Evolutionary conservation across 768 basidiomycete species (phyloP).

Genomic region (Podaxis sp.): DNA sequence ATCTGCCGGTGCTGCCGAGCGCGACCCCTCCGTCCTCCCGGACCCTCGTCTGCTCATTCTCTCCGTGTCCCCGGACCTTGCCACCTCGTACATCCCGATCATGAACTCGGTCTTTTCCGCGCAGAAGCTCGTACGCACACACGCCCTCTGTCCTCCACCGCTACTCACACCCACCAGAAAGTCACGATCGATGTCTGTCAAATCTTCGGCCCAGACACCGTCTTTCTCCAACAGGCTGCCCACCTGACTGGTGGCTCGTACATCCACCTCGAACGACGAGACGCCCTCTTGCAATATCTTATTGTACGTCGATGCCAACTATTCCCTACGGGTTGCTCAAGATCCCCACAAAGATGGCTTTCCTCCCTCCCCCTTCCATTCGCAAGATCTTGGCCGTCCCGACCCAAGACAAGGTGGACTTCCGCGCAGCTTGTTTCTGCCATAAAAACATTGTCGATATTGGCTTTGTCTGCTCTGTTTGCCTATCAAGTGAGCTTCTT

Average conservation of each 20-base stretch:
- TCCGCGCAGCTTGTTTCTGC: slow-evolving; percentile 98
- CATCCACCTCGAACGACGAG: slow-evolving; percentile 76
- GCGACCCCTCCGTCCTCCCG: slow-evolving; percentile 31
- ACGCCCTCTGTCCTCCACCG: slow-evolving; percentile 9
- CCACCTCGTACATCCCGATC: slow-evolving; percentile 92
- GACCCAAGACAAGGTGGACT: slow-evolving; percentile 93
- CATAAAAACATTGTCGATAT: slow-evolving; percentile 96
- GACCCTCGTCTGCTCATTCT: slow-evolving; percentile 59
- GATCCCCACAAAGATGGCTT: slow-evolving; percentile 70
- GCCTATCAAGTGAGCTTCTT: slow-evolving; percentile 78
- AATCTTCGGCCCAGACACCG: slow-evolving; percentile 83
- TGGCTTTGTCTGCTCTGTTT: slow-evolving; percentile 98
- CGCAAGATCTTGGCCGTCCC: slow-evolving; percentile 81
- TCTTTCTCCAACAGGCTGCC: slow-evolving; percentile 96
- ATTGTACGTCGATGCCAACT: slow-evolving; percentile 45
- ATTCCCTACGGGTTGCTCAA: not conserved
- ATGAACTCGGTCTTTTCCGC: slow-evolving; percentile 99
- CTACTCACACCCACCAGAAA: slow-evolving; percentile 55
- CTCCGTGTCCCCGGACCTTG: slow-evolving; percentile 89
- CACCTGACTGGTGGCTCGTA: slow-evolving; percentile 96
- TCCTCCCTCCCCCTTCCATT: slow-evolving; percentile 54
- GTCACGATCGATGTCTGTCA: slow-evolving; percentile 97
- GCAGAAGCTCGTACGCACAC: slow-evolving; percentile 79
- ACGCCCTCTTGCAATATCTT: slow-evolving; percentile 90
- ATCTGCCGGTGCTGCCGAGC: slow-evolving; percentile 29